Evolutionary conservation across 164 flowering plant species (phyloP).

Genomic region (Malania oleifera): DNA sequence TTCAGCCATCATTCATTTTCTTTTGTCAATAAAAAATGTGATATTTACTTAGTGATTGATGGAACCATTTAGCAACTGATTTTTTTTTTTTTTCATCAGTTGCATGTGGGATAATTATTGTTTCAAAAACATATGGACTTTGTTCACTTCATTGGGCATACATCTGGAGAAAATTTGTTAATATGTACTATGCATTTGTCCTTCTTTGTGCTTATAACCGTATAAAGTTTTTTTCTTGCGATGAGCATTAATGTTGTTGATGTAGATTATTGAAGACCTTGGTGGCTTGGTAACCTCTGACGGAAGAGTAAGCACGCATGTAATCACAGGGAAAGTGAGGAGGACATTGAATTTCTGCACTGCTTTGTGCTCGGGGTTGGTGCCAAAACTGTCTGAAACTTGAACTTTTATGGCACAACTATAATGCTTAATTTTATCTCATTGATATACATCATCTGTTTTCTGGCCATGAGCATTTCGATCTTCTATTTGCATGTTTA

Average conservation of each 20-base stretch:
- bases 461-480: not conserved
- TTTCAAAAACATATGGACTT: not conserved
- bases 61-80: not conserved
- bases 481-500: too few relatives aligned
- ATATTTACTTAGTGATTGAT: not conserved
- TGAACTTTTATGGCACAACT: not conserved
- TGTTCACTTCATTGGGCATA: not conserved
- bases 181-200: not conserved
- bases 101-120: not conserved
- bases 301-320: slow-evolving; percentile 68
- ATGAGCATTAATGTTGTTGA: slow-evolving; percentile 13
- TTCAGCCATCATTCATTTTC: not conserved
- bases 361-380: slow-evolving; percentile 88
- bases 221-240: too few relatives aligned
- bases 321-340: slow-evolving; percentile 74
- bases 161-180: not conserved
- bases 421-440: not conserved
- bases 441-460: not conserved
- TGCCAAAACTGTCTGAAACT: not conserved
- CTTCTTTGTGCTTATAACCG: too few relatives aligned
- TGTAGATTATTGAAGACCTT: slow-evolving; percentile 67
- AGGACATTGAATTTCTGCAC: slow-evolving; percentile 76
- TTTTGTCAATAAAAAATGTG: too few relatives aligned
- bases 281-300: slow-evolving; percentile 61
- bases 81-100: not conserved